Conservation (phyloP, 2,329 filamentous ascomycete genomes). For the Myotisia sp. region DNA sequence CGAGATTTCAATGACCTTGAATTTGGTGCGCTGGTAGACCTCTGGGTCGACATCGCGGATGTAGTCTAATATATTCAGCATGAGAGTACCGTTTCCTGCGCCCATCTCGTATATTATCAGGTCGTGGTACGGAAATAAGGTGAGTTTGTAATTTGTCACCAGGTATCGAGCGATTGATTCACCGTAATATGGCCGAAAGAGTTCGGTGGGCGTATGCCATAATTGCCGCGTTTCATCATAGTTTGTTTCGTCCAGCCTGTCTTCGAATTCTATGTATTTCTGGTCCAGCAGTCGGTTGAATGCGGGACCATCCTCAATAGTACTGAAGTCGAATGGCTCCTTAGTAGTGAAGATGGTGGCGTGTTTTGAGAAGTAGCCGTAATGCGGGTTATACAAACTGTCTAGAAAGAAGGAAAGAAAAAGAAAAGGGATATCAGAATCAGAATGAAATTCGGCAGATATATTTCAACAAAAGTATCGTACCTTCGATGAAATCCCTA, state of each 20-base stretch:
- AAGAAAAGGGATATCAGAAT: neutral
- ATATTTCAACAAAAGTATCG: slow-evolving; percentile 12
- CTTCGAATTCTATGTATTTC: slow-evolving; percentile 82
- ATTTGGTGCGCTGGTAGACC: slow-evolving; percentile 86
- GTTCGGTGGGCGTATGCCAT: slow-evolving; percentile 96
- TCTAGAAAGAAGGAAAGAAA: slow-evolving; percentile 38
- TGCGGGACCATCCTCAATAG: slow-evolving; percentile 66
- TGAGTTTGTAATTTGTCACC: slow-evolving; percentile 88
- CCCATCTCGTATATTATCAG: slow-evolving; percentile 98
- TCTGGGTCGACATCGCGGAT: slow-evolving; percentile 79
- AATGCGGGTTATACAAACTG: slow-evolving; percentile 84
- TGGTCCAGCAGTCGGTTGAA: slow-evolving; percentile 65
- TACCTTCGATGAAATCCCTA: slow-evolving; percentile 92
- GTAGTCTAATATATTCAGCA: slow-evolving; percentile 96
- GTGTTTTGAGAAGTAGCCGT: slow-evolving; percentile 93
- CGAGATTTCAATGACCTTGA: slow-evolving; percentile 92
- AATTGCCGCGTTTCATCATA: slow-evolving; percentile 70
- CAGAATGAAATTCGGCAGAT: neutral
- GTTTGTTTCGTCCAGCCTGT: slow-evolving; percentile 59
- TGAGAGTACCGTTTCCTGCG: slow-evolving; percentile 89
- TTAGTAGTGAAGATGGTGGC: slow-evolving; percentile 91
- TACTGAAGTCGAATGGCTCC: slow-evolving; percentile 76
- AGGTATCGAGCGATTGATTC: slow-evolving; percentile 95
- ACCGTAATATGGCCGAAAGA: slow-evolving; percentile 92
- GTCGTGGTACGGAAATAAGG: slow-evolving; percentile 88